Base-by-base conservation (phyloP, 2,329 filamentous ascomycete genomes). In the Septoria linicola region DNA sequence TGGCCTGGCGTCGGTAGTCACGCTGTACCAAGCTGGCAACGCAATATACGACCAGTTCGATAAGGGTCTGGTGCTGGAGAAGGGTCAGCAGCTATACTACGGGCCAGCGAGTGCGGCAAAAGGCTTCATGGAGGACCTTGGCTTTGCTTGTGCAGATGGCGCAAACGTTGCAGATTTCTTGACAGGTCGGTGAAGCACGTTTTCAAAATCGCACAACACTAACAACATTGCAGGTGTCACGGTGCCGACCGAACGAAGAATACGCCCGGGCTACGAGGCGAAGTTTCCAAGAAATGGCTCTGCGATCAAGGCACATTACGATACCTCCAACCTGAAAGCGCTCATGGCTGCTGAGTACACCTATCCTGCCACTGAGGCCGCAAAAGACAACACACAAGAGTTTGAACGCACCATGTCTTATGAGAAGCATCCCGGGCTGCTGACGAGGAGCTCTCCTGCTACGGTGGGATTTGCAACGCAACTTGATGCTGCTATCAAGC, bases 21-120 rank as follows among this genome's bases (percentile, higher is more conserved):
- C 82, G 0, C 72, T 86, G 0, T 87, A 88, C 63, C 84, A 87
- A 62, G 84, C 84, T 3, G 81, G 82, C 6, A 84, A 87, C 48
- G 81, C 78, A 17, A 86, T 87, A 49, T 86, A 85, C 63, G 72
- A 84, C 19, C 73, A 82, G 0, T 87, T 87, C 62, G 83, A 87
- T 64, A 87, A 87, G 62, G 82, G 86, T 0, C 72, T 87, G 1
- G 78, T 87, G 7, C 74, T 87, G 2, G 82, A 87, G 39, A 76
- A 81, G 48, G 84, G 84, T 35, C 80, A 81, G 53, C 67, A 87
- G 58, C 75, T 86, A 39, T 88, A 78, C 68, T 87, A 83, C 56
- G 84, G 84, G 0, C 76, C 82, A 0, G 71, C 74, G 55, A 68
- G 73, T 6, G 72, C 82, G 50, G 84, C 84, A 0, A 68, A 73